These are phyloP conservation scores for Dunaliella primolecta DNA, from an alignment of 139 green algal genomes.

Conservation along the genomic window DNA sequence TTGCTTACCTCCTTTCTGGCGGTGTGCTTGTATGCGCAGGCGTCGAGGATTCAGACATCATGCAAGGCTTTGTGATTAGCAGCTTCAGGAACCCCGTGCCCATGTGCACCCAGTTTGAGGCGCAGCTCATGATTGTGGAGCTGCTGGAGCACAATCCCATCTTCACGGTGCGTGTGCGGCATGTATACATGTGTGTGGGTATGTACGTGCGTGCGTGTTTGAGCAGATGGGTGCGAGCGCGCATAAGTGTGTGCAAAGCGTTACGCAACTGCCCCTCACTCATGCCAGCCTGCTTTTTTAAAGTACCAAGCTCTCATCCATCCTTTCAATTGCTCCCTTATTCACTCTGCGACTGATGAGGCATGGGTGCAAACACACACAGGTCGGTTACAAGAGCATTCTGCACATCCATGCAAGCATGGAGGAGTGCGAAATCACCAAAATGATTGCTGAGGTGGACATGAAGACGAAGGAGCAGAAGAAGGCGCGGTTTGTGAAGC, in stretches of 20 bases:
- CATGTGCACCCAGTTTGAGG: conserved; percentile 79
- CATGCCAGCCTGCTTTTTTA: no score
- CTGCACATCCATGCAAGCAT: conserved; percentile 85
- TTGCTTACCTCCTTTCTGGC: no score
- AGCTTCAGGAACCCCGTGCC: conserved; percentile 63
- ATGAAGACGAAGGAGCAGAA: conserved; percentile 83
- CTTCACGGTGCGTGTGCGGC: conserved; percentile 80
- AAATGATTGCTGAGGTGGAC: conserved; percentile 79
- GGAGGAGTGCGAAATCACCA: conserved; percentile 95
- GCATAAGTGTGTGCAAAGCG: no score
- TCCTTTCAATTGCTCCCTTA: no score
- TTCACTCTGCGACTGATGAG: no score
- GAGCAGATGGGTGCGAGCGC: no score
- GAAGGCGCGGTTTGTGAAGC: conserved; percentile 77
- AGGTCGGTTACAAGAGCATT: conserved; percentile 71
- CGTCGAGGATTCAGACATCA: conserved; percentile 69
- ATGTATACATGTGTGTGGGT: no score
- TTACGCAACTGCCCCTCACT: no score
- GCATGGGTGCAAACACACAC: no score
- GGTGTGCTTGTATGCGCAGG: no score
- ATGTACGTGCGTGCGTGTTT: no score
- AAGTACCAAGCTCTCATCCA: no score
- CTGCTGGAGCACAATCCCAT: conserved; percentile 94
- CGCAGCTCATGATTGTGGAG: conserved; percentile 74
- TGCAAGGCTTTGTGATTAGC: conserved; percentile 90